These are phyloP conservation scores for Parascedosporium putredinis DNA, from an alignment of 2,329 filamentous ascomycete species.

Conservation along the genomic window DNA sequence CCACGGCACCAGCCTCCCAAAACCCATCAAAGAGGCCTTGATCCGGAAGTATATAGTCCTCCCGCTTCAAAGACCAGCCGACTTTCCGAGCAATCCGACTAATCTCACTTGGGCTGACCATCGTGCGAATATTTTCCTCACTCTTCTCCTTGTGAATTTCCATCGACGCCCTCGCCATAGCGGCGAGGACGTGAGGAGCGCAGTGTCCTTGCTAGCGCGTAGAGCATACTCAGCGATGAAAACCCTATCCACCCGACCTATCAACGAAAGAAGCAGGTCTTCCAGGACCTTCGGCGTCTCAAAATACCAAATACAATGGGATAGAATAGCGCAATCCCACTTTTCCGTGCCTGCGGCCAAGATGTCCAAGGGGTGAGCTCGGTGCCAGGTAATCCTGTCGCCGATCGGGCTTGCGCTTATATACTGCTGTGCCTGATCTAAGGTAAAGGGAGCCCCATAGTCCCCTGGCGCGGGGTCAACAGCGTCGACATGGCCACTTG, in stretches of 20 bases:
- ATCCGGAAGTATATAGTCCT: slow-evolving; percentile 24
- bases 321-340: slow-evolving; percentile 33
- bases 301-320: slow-evolving; percentile 46
- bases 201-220: slow-evolving; percentile 24
- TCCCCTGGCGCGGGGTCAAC: slow-evolving; percentile 39
- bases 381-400: slow-evolving; percentile 31
- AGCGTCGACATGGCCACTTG: slow-evolving; percentile 34
- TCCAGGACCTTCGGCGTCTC: slow-evolving; percentile 20
- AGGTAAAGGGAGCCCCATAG: slow-evolving; percentile 39
- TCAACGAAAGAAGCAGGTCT: slow-evolving; percentile 14
- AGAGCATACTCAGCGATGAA: slow-evolving; percentile 20
- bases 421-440: slow-evolving; percentile 35
- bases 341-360: slow-evolving; percentile 16
- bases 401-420: slow-evolving; percentile 31
- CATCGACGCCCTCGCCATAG: slow-evolving; percentile 30
- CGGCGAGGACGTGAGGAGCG: slow-evolving; percentile 41
- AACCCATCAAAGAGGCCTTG: slow-evolving; percentile 31
- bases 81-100: slow-evolving; percentile 21
- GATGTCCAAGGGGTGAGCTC: slow-evolving; percentile 24
- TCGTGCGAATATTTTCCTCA: slow-evolving; percentile 35
- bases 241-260: slow-evolving; percentile 13
- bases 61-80: slow-evolving; percentile 26
- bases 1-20: slow-evolving; percentile 30
- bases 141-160: slow-evolving; percentile 29
- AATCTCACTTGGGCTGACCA: slow-evolving; percentile 31